Evolutionary conservation across 2,329 filamentous ascomycete species (phyloP).

Genomic region (Zalaria sp.): DNA sequence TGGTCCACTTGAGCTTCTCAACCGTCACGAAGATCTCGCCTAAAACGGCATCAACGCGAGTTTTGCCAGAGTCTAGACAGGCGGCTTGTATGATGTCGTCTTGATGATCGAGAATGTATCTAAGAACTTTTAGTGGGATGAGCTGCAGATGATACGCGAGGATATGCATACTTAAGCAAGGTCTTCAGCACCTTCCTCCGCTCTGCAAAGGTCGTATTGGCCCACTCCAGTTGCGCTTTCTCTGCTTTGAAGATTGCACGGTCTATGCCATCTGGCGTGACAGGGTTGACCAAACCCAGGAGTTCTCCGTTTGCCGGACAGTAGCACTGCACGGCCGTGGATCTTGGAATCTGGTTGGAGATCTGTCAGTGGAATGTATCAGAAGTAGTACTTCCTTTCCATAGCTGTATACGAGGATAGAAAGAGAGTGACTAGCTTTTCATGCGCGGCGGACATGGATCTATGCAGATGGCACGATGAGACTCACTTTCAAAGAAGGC

Average conservation of each 20-base stretch:
- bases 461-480: neutral
- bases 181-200: conserved; percentile 67
- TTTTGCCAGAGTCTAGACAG: conserved; percentile 90
- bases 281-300: conserved; percentile 65
- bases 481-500: conserved; percentile 42
- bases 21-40: conserved; percentile 89
- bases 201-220: conserved; percentile 60
- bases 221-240: conserved; percentile 65
- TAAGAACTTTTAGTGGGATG: conserved; percentile 10
- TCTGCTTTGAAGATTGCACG: conserved; percentile 59
- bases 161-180: conserved; percentile 44
- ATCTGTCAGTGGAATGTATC: neutral
- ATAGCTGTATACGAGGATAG: neutral
- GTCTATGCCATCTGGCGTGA: conserved; percentile 65
- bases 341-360: conserved; percentile 37
- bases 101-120: conserved; percentile 75
- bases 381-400: neutral
- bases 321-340: conserved; percentile 66
- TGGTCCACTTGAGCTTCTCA: conserved; percentile 91
- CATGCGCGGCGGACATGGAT: neutral
- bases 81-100: conserved; percentile 73
- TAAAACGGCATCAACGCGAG: conserved; percentile 82
- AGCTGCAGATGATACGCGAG: neutral
- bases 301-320: conserved; percentile 78
- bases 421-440: neutral